phyloP scores from a whole-genome alignment of 1,284 basidiomycete species.

The Apiotrichum montevideense region DNA sequence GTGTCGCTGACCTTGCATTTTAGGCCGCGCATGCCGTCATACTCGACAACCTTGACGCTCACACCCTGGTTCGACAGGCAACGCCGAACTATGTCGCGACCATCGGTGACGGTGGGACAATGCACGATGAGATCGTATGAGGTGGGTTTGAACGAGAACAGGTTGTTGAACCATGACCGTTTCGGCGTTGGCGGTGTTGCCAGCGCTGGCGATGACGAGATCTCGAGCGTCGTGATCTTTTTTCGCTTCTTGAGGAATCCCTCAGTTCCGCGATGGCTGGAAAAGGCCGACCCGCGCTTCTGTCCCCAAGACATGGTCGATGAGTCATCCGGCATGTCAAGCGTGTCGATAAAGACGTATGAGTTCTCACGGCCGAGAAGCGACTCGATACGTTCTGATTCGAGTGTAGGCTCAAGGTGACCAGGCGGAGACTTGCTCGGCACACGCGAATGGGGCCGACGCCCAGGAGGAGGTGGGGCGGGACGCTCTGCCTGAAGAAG shows the following conservation, averaged over 20 bases:
- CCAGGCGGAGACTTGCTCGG: conserved; percentile 15
- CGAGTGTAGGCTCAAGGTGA: conserved; percentile 13
- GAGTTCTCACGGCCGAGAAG: conserved; percentile 37
- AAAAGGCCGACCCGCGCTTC: conserved; percentile 23
- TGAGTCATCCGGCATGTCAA: conserved; percentile 26
- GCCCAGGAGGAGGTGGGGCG: neutral
- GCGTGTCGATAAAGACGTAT: conserved; percentile 39
- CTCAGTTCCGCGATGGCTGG: conserved; percentile 29
- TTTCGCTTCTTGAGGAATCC: conserved; percentile 44
- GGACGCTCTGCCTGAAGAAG: conserved; percentile 9
- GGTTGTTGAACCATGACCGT: conserved; percentile 77
- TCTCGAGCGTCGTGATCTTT: conserved; percentile 17
- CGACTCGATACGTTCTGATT: conserved; percentile 21
- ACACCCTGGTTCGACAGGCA: conserved; percentile 31
- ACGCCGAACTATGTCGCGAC: conserved; percentile 29
- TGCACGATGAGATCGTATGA: conserved; percentile 49
- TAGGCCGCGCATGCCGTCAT: conserved; percentile 37
- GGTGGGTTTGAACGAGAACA: conserved; percentile 78
- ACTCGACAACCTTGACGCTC: conserved; percentile 32
- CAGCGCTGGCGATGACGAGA: neutral
- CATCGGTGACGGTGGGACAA: conserved; percentile 38
- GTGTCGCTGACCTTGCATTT: conserved; percentile 38
- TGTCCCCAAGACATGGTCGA: conserved; percentile 27
- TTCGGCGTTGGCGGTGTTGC: conserved; percentile 42
- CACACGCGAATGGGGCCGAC: neutral